These are phyloP conservation scores for Pseudonitzschia multistriata DNA, from an alignment of 108 stramenopile genomes.

Conservation along the genomic window DNA sequence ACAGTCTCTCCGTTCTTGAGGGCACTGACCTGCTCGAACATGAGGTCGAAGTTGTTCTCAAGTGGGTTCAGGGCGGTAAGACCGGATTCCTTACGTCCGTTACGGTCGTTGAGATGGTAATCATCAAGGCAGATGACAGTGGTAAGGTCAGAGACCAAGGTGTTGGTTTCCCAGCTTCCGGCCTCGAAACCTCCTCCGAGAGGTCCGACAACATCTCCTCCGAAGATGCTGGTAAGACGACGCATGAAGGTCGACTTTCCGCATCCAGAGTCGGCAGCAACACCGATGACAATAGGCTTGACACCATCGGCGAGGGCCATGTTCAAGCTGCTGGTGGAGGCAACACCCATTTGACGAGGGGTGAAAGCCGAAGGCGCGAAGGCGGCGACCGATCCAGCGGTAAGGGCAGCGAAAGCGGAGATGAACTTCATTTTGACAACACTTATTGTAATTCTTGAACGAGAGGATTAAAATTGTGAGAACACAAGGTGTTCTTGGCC, in stretches of 20 bases:
- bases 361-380: constrained; percentile 62
- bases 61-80: constrained; percentile 89
- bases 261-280: constrained; percentile 97
- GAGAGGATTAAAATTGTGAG: constrained; percentile 11
- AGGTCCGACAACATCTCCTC: constrained; percentile 91
- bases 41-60: constrained; percentile 98
- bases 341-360: constrained; percentile 27
- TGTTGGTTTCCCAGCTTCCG: constrained; percentile 99
- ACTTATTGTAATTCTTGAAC: constrained; percentile 4
- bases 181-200: constrained; percentile 88
- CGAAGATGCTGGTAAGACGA: constrained; percentile 95
- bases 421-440: constrained; percentile 48
- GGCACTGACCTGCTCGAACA: constrained; percentile 93
- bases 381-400: constrained; percentile 43
- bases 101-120: constrained; percentile 96
- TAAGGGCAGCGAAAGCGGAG: constrained; percentile 22
- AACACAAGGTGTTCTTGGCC: neutral
- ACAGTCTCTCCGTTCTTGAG: constrained; percentile 93
- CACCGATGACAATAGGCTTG: constrained; percentile 91
- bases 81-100: constrained; percentile 91
- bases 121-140: constrained; percentile 98
- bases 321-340: constrained; percentile 50
- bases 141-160: constrained; percentile 94
- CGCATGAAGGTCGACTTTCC: constrained; percentile 99
- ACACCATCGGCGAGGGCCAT: constrained; percentile 75